Evolutionary conservation across 148 eudicot species (phyloP).

Genomic region (Drosera capensis): DNA sequence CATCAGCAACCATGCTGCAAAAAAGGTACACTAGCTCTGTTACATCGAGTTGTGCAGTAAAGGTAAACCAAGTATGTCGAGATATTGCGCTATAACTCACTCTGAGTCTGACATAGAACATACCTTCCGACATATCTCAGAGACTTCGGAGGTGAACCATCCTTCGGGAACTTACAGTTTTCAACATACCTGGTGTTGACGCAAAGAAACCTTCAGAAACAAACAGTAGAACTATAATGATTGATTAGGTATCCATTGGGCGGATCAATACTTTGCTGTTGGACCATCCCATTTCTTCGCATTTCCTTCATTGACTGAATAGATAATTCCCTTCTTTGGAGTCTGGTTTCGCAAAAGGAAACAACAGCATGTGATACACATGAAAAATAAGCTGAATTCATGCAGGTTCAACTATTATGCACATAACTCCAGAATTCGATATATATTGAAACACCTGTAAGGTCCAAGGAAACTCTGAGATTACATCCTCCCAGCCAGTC

Average conservation of each 20-base stretch:
- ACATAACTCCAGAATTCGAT: too few species aligned
- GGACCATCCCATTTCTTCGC: conserved; percentile 96
- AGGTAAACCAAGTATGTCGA: too few species aligned
- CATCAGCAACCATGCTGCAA: conserved; percentile 95
- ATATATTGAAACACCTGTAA: too few species aligned
- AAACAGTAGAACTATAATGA: not conserved
- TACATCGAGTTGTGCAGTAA: too few species aligned
- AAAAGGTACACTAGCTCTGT: too few species aligned
- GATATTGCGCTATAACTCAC: too few species aligned
- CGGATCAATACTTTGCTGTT: conserved; percentile 76
- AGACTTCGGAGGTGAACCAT: conserved; percentile 82
- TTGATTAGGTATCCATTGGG: too few species aligned
- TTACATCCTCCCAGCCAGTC: too few species aligned
- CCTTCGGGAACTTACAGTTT: conserved; percentile 83
- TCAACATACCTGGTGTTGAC: conserved; percentile 58
- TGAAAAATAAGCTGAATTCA: too few species aligned
- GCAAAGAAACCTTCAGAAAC: conserved; percentile 1
- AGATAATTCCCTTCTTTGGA: conserved; percentile 86
- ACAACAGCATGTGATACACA: not conserved
- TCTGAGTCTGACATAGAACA: not conserved
- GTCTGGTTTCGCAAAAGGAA: conserved; percentile 26
- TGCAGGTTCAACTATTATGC: too few species aligned
- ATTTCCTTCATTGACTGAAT: conserved; percentile 97
- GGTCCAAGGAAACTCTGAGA: too few species aligned
- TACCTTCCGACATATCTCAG: conserved; percentile 98